Base-by-base conservation (phyloP, 2,329 filamentous ascomycete genomes). In the Annulohypoxylon truncatum region DNA sequence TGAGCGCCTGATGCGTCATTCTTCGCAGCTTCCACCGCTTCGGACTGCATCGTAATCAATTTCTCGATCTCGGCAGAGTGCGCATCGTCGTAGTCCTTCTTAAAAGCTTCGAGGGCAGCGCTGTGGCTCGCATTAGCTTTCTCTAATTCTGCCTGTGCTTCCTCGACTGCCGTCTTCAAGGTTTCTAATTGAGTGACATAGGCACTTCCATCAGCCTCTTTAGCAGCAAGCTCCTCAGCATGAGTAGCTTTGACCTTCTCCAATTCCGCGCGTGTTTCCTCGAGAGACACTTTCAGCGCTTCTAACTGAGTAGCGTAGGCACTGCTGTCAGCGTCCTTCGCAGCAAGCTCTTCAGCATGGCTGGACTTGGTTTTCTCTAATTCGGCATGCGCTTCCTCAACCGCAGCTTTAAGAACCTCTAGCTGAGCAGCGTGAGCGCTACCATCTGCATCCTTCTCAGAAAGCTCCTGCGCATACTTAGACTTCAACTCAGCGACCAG, bases 41-140 rank as follows among this genome's bases (percentile, higher is more conserved):
- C 78, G 7, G 79, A 77, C 70, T 82, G 81, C 51, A 79, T 76
- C 0, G 77, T 75, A 51, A 83, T 79, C 5, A 82, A 76, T 68
- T 82, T 80, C 71, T 84, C 80, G 7, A 87, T 74, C 66, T 86
- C 84, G 8, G 76, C 76, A 53, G 79, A 75, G 57, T 85, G 80
- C 20, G 77, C 72, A 26, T 77, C 75, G 40, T 83, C 78, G 24
- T 75, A 76, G 51, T 81, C 77, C 31, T 81, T 79, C 77, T 82
- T 83, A 35, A 78, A 68, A 9, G 75, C 72, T 40, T 81, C 79
- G 4, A 85, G 73, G 15, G 76, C 76, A 18, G 74, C 69, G 3
- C 74, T 73, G 54, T 81, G 76, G 18, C 76, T 73, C 40, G 75
- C 74, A 51, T 79, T 77, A 1, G 77, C 75, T 28, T 77, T 75